These are phyloP conservation scores for Vicia sativa DNA, from an alignment of 306 rosid species.

Conservation along the genomic window DNA sequence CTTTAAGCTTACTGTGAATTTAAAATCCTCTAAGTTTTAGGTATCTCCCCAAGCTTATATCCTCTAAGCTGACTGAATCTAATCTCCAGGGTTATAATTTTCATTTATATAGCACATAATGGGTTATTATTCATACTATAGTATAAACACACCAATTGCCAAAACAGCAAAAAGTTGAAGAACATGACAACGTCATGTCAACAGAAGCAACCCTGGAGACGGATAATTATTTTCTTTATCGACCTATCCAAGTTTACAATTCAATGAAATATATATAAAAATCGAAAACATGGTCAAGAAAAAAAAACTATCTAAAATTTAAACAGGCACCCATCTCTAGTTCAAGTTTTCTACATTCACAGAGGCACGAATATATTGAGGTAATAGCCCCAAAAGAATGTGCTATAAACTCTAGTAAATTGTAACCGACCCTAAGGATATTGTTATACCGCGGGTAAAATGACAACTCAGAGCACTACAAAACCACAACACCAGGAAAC, in stretches of 20 bases:
- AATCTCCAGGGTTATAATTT: too few species aligned
- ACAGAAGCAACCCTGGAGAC: conserved; percentile 29
- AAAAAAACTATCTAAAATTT: conserved; percentile 46
- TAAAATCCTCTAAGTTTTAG: too few species aligned
- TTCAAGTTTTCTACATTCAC: conserved; percentile 69
- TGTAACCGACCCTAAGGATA: conserved; percentile 53
- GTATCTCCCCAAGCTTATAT: too few species aligned
- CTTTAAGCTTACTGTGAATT: too few species aligned
- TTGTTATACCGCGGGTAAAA: conserved; percentile 50
- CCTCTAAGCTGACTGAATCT: too few species aligned
- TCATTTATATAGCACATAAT: too few species aligned
- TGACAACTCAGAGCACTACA: conserved; percentile 47
- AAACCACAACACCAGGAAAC: conserved; percentile 62
- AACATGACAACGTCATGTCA: conserved; percentile 28
- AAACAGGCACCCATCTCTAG: conserved; percentile 44
- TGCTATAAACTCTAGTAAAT: conserved; percentile 47
- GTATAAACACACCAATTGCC: background rate
- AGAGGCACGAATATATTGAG: conserved; percentile 49
- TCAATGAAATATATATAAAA: conserved; percentile 40
- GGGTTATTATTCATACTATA: background rate
- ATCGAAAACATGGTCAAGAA: conserved; percentile 29
- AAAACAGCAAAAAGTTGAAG: conserved; percentile 12
- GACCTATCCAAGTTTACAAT: conserved; percentile 54
- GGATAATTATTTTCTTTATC: conserved; percentile 47
- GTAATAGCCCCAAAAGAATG: conserved; percentile 61